phyloP scores from a whole-genome alignment of 495 filamentous ascomycete genomes.

The Penicillium paradoxum region DNA sequence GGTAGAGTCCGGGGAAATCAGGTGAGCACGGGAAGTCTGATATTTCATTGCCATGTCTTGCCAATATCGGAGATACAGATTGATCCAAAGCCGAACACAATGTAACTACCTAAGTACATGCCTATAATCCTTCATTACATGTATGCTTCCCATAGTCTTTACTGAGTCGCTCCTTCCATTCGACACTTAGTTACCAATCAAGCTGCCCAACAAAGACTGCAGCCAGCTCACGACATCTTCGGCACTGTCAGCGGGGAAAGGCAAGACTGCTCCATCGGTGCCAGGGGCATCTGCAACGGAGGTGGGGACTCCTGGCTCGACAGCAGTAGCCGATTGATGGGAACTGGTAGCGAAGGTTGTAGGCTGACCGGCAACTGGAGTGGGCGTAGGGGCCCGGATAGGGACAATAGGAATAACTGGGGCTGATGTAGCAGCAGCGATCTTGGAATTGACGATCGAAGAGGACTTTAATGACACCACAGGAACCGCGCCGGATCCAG shows the following conservation, averaged over 20 bases:
- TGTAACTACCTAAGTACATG: neutral
- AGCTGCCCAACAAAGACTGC: neutral
- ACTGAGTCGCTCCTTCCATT: too few relatives aligned
- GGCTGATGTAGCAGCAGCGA: neutral
- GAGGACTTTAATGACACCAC: constrained; percentile 2
- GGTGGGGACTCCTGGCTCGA: neutral
- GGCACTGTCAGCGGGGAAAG: constrained; percentile 2
- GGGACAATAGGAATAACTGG: neutral
- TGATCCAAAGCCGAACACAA: neutral
- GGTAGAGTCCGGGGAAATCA: neutral
- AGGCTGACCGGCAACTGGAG: neutral
- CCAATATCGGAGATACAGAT: neutral
- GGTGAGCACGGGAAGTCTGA: neutral
- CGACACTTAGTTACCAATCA: constrained; percentile 5
- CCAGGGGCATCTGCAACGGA: neutral
- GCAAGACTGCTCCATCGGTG: neutral
- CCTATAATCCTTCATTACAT: too few relatives aligned
- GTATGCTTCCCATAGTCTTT: too few relatives aligned
- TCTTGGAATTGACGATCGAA: neutral
- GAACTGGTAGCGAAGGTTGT: constrained; percentile 1
- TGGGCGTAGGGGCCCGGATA: neutral
- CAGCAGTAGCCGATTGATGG: constrained; percentile 1
- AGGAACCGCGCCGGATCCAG: constrained; percentile 17
- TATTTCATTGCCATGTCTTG: neutral
- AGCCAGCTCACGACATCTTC: neutral